Conservation (phyloP, 179 eudicot species). For the Amaranthus tricolor region DNA sequence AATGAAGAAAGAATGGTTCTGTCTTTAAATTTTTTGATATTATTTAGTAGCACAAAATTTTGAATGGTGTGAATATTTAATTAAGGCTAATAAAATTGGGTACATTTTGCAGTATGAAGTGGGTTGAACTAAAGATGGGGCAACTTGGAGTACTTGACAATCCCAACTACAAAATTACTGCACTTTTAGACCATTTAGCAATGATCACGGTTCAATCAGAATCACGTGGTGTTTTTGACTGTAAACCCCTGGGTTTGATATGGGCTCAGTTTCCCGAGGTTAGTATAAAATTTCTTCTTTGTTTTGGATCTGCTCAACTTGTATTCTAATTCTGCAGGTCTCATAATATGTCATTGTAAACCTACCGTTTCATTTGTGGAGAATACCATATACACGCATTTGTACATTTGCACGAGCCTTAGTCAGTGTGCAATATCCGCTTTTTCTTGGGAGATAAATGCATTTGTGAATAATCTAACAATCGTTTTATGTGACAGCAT, state of each 20-base stretch:
- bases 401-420: neutral
- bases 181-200: constrained; percentile 88
- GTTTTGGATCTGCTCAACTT: neutral
- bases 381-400: neutral
- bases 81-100: neutral
- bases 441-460: neutral
- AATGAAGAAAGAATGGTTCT: too few relatives aligned
- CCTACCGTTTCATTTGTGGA: neutral
- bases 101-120: constrained; percentile 71
- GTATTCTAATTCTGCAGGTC: neutral
- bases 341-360: neutral
- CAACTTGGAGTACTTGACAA: constrained; percentile 91
- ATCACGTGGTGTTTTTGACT: constrained; percentile 78
- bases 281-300: constrained; percentile 9
- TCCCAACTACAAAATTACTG: constrained; percentile 88
- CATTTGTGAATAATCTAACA: neutral
- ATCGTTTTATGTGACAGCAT: constrained; percentile 43
- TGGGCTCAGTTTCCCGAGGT: constrained; percentile 98
- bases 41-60: neutral
- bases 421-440: neutral
- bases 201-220: constrained; percentile 96
- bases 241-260: constrained; percentile 90
- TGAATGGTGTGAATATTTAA: neutral
- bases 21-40: neutral
- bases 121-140: constrained; percentile 96